A percentile compares a stretch with the other conserved stretches of the same genome.
These are phyloP conservation scores for Hyphopichia khmerensis DNA, from an alignment of 1,139 yeast genomes.

Conservation along the genomic window DNA sequence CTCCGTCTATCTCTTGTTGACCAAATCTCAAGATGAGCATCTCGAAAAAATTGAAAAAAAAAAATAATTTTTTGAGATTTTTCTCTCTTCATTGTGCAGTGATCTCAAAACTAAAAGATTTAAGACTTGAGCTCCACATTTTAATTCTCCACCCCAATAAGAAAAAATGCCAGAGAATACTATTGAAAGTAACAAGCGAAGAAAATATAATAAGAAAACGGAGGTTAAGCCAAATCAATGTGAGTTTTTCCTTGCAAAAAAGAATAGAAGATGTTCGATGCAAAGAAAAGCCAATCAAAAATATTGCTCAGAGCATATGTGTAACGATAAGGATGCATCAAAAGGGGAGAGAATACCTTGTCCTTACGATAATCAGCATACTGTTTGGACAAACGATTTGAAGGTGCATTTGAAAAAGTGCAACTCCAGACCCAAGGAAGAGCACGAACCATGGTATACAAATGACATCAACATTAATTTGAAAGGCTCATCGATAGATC, in stretches of 20 bases:
- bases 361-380: conserved; percentile 74
- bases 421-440: conserved; percentile 38
- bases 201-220: conserved; percentile 6
- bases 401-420: conserved; percentile 63
- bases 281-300: conserved; percentile 49
- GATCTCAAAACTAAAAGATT: neutral
- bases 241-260: conserved; percentile 44
- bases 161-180: conserved; percentile 1
- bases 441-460: conserved; percentile 43
- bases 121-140: neutral
- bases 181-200: conserved; percentile 9
- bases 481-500: neutral
- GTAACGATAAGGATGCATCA: conserved; percentile 11
- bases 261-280: conserved; percentile 59
- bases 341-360: conserved; percentile 59
- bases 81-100: neutral
- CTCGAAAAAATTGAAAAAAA: neutral
- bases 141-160: neutral
- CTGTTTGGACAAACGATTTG: conserved; percentile 63
- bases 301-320: conserved; percentile 66
- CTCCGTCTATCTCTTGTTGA: too few species aligned
- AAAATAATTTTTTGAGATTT: conserved; percentile 1
- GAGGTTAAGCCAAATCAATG: conserved; percentile 25
- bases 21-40: neutral
- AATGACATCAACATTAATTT: conserved; percentile 35